A percentile compares a stretch with the other conserved stretches of the same genome.
Evolutionary conservation across 2,329 filamentous ascomycete species (phyloP).

Genomic region (Beauveria caledonica): DNA sequence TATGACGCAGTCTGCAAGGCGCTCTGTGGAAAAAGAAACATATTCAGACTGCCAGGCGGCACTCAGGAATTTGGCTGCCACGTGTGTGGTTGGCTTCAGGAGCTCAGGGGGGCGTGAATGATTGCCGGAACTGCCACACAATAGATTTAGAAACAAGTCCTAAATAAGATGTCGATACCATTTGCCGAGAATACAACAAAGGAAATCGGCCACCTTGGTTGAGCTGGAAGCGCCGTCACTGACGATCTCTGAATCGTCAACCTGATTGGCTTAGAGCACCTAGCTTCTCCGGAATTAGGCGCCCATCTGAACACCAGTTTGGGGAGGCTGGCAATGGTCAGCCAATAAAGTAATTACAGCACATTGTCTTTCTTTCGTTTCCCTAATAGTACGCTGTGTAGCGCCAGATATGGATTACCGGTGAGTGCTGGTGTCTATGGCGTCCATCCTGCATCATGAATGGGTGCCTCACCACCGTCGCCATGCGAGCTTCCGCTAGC

Average conservation of each 20-base stretch:
- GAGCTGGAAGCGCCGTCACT: slow-evolving; percentile 1
- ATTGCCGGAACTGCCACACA: too few relatives aligned
- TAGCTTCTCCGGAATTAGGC: background rate
- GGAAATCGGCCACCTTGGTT: background rate
- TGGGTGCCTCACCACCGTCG: background rate
- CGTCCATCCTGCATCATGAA: background rate
- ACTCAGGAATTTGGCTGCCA: background rate
- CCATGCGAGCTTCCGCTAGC: background rate
- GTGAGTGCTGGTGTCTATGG: background rate
- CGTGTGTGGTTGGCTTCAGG: background rate
- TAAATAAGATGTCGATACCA: background rate
- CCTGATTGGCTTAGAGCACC: background rate
- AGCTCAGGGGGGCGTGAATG: background rate
- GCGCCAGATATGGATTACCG: background rate
- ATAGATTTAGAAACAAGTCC: background rate
- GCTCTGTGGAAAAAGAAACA: too few relatives aligned
- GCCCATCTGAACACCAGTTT: background rate
- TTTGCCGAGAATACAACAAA: background rate
- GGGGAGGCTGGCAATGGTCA: background rate
- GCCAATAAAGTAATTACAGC: background rate
- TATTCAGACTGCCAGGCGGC: too few relatives aligned
- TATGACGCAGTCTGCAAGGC: background rate
- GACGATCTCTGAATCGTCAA: background rate
- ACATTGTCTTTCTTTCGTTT: background rate
- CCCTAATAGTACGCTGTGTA: background rate